Percentiles rank a stretch among this genome's conserved stretches.
Evolutionary conservation across 2,329 filamentous ascomycete species (phyloP).

Genomic region (Neopestalotiopsis sp.): DNA sequence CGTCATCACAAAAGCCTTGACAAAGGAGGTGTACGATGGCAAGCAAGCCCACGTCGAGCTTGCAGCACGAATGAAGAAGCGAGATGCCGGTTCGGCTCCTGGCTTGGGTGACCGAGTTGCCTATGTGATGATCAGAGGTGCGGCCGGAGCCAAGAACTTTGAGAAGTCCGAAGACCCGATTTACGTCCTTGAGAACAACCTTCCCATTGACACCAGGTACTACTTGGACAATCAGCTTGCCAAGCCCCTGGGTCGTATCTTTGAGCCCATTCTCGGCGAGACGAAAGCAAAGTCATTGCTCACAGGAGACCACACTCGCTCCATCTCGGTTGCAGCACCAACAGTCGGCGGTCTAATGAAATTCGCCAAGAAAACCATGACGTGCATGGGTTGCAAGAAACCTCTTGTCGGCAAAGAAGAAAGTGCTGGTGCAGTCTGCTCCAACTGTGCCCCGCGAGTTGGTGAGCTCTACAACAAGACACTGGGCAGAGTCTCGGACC

Average conservation of each 20-base stretch:
- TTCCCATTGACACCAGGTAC: slow-evolving; percentile 97
- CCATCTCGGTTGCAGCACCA: slow-evolving; percentile 90
- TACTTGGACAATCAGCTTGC: slow-evolving; percentile 98
- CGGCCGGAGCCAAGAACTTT: slow-evolving; percentile 90
- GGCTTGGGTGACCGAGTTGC: slow-evolving; percentile 93
- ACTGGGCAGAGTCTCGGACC: slow-evolving; percentile 83
- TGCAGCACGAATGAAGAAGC: slow-evolving; percentile 94
- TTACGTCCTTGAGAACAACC: slow-evolving; percentile 95
- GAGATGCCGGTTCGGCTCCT: slow-evolving; percentile 92
- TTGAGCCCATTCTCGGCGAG: slow-evolving; percentile 96
- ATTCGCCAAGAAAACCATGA: slow-evolving; percentile 96
- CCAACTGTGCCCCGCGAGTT: slow-evolving; percentile 81
- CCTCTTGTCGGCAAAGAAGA: slow-evolving; percentile 82
- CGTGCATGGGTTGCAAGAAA: slow-evolving; percentile 99
- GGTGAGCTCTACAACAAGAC: slow-evolving; percentile 95
- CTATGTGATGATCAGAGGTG: slow-evolving; percentile 96
- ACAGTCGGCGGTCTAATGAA: slow-evolving; percentile 96
- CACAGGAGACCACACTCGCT: slow-evolving; percentile 92
- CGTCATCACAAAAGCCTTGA: slow-evolving; percentile 96
- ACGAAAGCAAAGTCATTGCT: slow-evolving; percentile 86
- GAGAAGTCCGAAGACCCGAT: slow-evolving; percentile 97
- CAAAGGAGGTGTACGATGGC: slow-evolving; percentile 85
- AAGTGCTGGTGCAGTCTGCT: slow-evolving; percentile 83
- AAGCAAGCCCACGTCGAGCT: slow-evolving; percentile 98
- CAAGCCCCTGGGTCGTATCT: slow-evolving; percentile 92